These are phyloP conservation scores for Purpureocillium takamizusanense DNA, from an alignment of 2,329 filamentous ascomycete genomes.

Conservation along the genomic window DNA sequence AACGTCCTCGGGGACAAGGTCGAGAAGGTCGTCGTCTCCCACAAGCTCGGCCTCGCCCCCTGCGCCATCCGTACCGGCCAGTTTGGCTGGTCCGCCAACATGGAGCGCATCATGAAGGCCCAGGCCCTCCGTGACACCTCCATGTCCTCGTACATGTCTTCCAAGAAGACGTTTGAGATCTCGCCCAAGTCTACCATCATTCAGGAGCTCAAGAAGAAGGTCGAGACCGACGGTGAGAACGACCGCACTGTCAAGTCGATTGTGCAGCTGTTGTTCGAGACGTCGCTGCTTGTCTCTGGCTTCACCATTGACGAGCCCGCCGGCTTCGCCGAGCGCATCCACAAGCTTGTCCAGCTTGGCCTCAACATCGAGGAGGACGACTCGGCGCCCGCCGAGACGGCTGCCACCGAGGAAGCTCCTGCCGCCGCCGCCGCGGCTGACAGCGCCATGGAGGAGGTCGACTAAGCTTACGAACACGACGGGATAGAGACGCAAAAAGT, in stretches of 20 bases:
- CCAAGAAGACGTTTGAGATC: conserved; percentile 99
- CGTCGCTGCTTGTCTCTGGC: conserved; percentile 92
- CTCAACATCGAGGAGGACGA: conserved; percentile 95
- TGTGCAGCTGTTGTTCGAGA: conserved; percentile 97
- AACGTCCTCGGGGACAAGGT: conserved; percentile 99
- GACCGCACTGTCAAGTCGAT: conserved; percentile 99
- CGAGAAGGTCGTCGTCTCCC: conserved; percentile 98
- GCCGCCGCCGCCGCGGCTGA: conserved; percentile 58
- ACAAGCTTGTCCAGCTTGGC: conserved; percentile 97
- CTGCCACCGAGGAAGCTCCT: conserved; percentile 47
- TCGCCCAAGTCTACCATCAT: conserved; percentile 97
- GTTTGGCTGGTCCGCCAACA: conserved; percentile 99
- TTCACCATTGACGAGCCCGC: conserved; percentile 99
- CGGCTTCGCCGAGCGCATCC: conserved; percentile 96
- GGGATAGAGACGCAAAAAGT: conserved; percentile 24
- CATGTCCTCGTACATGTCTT: conserved; percentile 99
- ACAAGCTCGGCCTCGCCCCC: conserved; percentile 91
- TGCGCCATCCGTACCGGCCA: conserved; percentile 99
- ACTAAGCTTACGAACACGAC: conserved; percentile 50
- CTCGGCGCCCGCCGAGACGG: conserved; percentile 51
- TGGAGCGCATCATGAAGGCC: conserved; percentile 99
- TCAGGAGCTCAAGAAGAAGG: conserved; percentile 99
- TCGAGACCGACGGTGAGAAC: conserved; percentile 93
- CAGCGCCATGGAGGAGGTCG: conserved; percentile 99
- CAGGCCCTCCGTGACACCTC: conserved; percentile 99